Conservation (phyloP, 2,329 filamentous ascomycete genomes). For the Alternaria brassicicola region DNA sequence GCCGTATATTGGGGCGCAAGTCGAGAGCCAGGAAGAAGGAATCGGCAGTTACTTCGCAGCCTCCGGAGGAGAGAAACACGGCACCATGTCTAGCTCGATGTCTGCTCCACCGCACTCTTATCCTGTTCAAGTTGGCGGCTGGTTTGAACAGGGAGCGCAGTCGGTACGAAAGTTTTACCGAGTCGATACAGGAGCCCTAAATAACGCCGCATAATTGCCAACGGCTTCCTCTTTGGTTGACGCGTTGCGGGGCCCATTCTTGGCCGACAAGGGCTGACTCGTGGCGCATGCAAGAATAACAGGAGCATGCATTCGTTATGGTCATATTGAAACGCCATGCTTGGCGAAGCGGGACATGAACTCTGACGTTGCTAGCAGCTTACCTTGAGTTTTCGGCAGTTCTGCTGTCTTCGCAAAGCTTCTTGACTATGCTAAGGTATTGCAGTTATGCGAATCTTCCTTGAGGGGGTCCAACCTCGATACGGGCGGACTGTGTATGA, state of each 20-base stretch:
- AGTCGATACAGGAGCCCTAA: conserved; percentile 29
- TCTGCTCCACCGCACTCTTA: conserved; percentile 16
- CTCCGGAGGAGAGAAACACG: conserved; percentile 17
- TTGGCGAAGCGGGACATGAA: conserved; percentile 27
- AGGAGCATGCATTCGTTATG: conserved; percentile 21
- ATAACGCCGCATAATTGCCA: conserved; percentile 19
- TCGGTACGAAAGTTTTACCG: conserved; percentile 29
- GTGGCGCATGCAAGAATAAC: conserved; percentile 25
- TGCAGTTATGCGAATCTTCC: neutral
- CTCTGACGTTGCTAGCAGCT: conserved; percentile 8
- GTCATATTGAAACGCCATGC: conserved; percentile 22
- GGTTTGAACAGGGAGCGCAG: conserved; percentile 24
- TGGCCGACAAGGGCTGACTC: conserved; percentile 37
- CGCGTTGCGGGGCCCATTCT: conserved; percentile 38
- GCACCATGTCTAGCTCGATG: conserved; percentile 26
- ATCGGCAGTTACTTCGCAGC: conserved; percentile 39
- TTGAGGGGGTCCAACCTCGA: neutral
- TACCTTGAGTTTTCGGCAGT: conserved; percentile 18
- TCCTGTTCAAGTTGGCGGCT: conserved; percentile 23
- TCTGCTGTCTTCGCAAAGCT: neutral
- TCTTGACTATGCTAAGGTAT: neutral
- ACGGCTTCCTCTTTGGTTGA: conserved; percentile 27
- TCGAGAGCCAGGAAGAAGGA: conserved; percentile 21
- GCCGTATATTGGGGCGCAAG: conserved; percentile 16
- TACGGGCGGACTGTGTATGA: neutral